Conservation (phyloP, 805 yeast genomes). For the Kodamaea nitidulidarum region DNA sequence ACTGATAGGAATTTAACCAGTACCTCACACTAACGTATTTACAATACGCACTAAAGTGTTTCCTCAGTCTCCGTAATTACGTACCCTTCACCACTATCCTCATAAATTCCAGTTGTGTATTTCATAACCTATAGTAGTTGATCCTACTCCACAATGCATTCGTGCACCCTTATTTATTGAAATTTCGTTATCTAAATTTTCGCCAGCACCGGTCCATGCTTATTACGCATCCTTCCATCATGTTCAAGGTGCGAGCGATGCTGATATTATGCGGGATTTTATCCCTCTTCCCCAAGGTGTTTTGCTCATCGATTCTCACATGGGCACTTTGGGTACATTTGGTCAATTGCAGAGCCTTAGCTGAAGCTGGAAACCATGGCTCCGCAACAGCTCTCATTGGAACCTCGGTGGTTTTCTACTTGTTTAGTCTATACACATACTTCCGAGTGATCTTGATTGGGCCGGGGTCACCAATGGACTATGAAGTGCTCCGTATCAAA, state of each 20-base stretch:
- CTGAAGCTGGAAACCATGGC: conserved; percentile 9
- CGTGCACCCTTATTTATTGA: no score
- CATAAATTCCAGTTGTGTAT: no score
- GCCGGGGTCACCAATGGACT: conserved; percentile 65
- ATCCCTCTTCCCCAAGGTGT: conserved; percentile 45
- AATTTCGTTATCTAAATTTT: no score
- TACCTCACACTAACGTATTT: no score
- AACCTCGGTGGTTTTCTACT: conserved; percentile 26
- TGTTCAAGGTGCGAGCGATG: conserved; percentile 9
- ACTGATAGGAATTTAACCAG: no score
- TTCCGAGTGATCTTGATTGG: conserved; percentile 50
- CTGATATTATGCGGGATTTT: conserved; percentile 4
- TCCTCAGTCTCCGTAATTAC: no score
- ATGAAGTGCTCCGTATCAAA: conserved; percentile 36
- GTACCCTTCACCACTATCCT: no score
- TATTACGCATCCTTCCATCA: conserved; percentile 8
- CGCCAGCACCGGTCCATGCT: conserved; percentile 5
- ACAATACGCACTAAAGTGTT: no score
- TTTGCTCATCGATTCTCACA: conserved; percentile 38
- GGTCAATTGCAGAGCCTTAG: conserved; percentile 17
- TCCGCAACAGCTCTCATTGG: conserved; percentile 17
- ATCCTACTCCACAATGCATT: no score
- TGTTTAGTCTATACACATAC: conserved; percentile 47
- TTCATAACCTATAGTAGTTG: no score
- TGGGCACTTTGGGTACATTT: conserved; percentile 47